phyloP scores from a whole-genome alignment of 148 eudicot genomes.

The Silene uniflora region DNA sequence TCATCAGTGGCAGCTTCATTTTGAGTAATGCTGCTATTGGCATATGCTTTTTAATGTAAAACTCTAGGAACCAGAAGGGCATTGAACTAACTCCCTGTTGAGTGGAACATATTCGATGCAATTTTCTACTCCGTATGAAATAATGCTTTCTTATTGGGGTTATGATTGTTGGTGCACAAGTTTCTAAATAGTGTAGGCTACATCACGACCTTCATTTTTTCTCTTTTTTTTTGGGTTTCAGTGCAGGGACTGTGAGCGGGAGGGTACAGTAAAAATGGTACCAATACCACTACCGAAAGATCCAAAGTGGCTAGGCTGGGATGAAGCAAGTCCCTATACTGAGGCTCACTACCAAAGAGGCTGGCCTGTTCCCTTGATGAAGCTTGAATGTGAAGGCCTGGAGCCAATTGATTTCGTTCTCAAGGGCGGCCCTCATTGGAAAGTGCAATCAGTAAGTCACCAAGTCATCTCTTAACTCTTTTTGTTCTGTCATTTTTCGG shows the following conservation, averaged over 20 bases:
- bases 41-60: too few relatives aligned
- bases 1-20: neutral
- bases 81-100: too few relatives aligned
- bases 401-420: neutral
- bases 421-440: neutral
- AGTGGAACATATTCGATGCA: too few relatives aligned
- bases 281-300: neutral
- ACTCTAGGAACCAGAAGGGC: too few relatives aligned
- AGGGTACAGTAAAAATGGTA: neutral
- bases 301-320: too few relatives aligned
- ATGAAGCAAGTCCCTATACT: too few relatives aligned
- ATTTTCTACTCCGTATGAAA: too few relatives aligned
- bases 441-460: neutral
- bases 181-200: neutral
- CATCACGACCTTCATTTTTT: too few relatives aligned
- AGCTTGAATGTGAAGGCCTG: neutral
- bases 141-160: neutral
- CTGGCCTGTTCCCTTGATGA: neutral
- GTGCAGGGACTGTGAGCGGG: neutral
- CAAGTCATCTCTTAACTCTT: neutral
- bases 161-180: neutral
- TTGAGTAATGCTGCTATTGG: neutral
- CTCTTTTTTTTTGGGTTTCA: neutral
- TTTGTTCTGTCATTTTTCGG: too few relatives aligned
- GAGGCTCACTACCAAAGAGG: too few relatives aligned